A percentile compares a stretch with the other conserved stretches of the same genome.
phyloP scores from a whole-genome alignment of 179 eudicot species.

The Patellifolia procumbens region DNA sequence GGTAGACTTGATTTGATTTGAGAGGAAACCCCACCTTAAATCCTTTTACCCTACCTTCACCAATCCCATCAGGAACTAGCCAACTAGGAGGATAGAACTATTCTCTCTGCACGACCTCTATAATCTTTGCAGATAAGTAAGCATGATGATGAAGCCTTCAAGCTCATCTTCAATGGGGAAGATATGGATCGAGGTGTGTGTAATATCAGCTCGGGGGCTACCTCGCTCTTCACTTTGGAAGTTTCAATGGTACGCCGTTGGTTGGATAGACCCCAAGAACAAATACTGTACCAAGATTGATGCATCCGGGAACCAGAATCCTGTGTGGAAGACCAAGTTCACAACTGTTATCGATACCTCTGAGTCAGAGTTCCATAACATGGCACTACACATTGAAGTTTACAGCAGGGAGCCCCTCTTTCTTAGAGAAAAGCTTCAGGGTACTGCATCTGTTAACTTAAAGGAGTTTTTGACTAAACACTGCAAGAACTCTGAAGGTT shows the following conservation, averaged over 20 bases:
- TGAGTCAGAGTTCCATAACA: slow-evolving; percentile 37
- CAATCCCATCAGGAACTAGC: slow-evolving; percentile 24
- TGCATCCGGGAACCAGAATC: slow-evolving; percentile 63
- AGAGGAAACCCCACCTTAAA: slow-evolving; percentile 26
- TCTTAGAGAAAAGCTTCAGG: slow-evolving; percentile 69
- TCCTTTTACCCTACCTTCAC: slow-evolving; percentile 33
- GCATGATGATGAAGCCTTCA: slow-evolving; percentile 28
- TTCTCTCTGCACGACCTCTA: slow-evolving; percentile 10
- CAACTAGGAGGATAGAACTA: slow-evolving; percentile 11
- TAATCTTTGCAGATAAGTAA: slow-evolving; percentile 16
- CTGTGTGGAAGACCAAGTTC: slow-evolving; percentile 78
- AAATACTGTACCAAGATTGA: slow-evolving; percentile 80
- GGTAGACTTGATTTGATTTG: slow-evolving; percentile 31
- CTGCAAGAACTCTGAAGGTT: slow-evolving; percentile 36
- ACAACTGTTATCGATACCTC: slow-evolving; percentile 42
- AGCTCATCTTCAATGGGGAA: slow-evolving; percentile 44
- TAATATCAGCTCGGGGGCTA: slow-evolving; percentile 73
- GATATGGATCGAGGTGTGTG: slow-evolving; percentile 65
- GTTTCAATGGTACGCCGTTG: slow-evolving; percentile 85
- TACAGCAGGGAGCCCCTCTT: slow-evolving; percentile 79
- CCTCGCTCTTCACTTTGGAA: slow-evolving; percentile 59
- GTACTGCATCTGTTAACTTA: slow-evolving; percentile 51
- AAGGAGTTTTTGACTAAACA: slow-evolving; percentile 64
- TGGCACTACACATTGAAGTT: slow-evolving; percentile 61
- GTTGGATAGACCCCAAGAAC: slow-evolving; percentile 74